A percentile compares a stretch with the other conserved stretches of the same genome.
Evolutionary conservation across 139 green algal species (phyloP).

Genomic region (Chlorella vulgaris): DNA sequence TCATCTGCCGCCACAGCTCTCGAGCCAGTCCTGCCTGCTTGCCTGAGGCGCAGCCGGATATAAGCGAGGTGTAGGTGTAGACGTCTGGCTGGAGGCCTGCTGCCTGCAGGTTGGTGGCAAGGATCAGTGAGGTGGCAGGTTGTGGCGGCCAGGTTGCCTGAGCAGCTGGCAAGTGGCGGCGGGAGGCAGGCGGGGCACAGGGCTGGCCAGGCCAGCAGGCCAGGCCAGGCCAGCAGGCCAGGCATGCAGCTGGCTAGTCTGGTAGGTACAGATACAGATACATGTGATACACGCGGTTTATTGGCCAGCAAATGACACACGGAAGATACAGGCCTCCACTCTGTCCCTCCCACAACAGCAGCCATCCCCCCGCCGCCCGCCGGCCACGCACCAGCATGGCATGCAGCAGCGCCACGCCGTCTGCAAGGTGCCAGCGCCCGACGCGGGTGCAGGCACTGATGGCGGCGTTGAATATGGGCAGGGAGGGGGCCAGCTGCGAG

Average conservation of each 20-base stretch:
- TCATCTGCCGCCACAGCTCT: constrained; percentile 40
- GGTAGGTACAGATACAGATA: too few species aligned
- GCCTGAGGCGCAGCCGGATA: constrained; percentile 32
- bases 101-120: neutral
- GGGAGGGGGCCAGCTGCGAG: neutral
- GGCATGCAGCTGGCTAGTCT: too few species aligned
- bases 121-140: neutral
- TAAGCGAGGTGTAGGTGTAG: constrained; percentile 58
- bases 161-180: too few species aligned
- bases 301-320: too few species aligned
- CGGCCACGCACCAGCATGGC: constrained; percentile 62
- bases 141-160: too few species aligned
- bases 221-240: too few species aligned
- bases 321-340: neutral
- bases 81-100: constrained; percentile 42
- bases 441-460: constrained; percentile 25
- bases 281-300: too few species aligned
- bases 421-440: constrained; percentile 11
- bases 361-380: neutral
- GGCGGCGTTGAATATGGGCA: constrained; percentile 20
- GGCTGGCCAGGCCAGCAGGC: too few species aligned
- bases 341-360: neutral
- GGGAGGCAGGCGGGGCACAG: too few species aligned
- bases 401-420: constrained; percentile 53
- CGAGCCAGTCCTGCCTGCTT: constrained; percentile 20